These are phyloP conservation scores for Protomyces macrosporus DNA, from an alignment of 1,139 yeast genomes.

Conservation along the genomic window DNA sequence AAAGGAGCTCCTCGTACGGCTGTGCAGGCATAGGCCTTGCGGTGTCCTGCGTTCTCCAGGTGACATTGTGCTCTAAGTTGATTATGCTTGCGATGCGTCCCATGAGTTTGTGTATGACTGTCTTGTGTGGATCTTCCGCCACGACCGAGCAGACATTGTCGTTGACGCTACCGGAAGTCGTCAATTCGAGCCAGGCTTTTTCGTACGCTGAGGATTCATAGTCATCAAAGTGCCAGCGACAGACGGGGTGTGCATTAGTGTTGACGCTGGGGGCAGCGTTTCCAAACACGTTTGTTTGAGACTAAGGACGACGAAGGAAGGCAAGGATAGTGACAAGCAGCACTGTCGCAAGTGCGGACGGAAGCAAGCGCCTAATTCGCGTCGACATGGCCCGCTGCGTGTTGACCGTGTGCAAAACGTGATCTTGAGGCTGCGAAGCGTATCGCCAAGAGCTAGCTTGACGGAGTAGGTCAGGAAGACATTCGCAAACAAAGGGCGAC, in stretches of 20 bases:
- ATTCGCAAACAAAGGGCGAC: too few species aligned
- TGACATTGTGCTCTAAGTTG: not conserved
- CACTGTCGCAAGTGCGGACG: too few species aligned
- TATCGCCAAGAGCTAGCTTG: too few species aligned
- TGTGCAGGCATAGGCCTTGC: not conserved
- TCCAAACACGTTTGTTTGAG: too few species aligned
- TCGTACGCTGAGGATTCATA: constrained; percentile 13
- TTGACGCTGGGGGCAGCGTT: too few species aligned
- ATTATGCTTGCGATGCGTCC: not conserved
- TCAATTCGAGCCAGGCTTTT: constrained; percentile 2
- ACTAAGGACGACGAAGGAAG: too few species aligned
- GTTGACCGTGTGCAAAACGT: too few species aligned
- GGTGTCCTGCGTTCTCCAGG: constrained; percentile 4
- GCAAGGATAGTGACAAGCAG: too few species aligned
- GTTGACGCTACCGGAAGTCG: not conserved
- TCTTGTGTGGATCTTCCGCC: not conserved
- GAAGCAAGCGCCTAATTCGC: too few species aligned
- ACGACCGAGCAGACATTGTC: constrained; percentile 8
- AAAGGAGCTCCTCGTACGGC: constrained; percentile 5
- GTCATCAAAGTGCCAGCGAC: constrained; percentile 10
- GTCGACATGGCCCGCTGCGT: too few species aligned
- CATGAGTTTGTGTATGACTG: constrained; percentile 3
- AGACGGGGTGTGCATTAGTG: not conserved
- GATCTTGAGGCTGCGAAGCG: too few species aligned
- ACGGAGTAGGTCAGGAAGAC: too few species aligned